Base-by-base conservation (phyloP, 2,329 filamentous ascomycete species). In the Alternaria postmessia region DNA sequence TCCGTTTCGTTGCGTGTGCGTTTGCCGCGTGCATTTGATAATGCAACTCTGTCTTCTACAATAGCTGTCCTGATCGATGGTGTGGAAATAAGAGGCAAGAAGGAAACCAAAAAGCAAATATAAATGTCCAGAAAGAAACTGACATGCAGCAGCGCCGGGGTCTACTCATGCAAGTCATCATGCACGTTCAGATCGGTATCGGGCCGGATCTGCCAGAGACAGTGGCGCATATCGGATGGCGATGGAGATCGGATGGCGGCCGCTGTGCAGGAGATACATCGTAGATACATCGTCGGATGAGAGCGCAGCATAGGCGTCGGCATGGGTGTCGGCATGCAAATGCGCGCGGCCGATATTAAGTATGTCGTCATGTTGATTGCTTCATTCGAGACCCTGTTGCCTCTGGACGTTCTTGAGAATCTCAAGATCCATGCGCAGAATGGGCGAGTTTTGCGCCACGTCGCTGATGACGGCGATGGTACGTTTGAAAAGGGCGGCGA, bases 391-490 rank as follows among this genome's bases (percentile, higher is more conserved):
- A 39, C 65, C 54, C 36, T 70, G 57, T 56, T 69, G 60, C 32
- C 54, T 63, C 54, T 66, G 69, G 39, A 76, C 66, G 51, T 84
- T 81, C 42, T 81, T 79, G 14, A 97, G 83, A 59, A 97, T 95
- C 52, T 86, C 85, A 74, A 90, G 87, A 75, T 97, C 93, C 47
- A 87, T 87, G 48, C 81, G 79, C 7, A 97, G 85, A 7, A 92
- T 90, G 48, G 92, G 93, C 0, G 91, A 91, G 24, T 91, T 90
- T 7, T 89, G 86, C 32, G 88, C 84, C 30, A 91, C 88, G 58
- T 90, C 83, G 46, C 85, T 80, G 52, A 98, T 85, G 75, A 97
- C 94, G 3, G 79, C 78, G 64, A 97, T 93, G 0, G 94, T 98
- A 43, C 74, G 71, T 54, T 64, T 65, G 59, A 75, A 71, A 14